Evolutionary conservation across 176 grass and related monocot genomes (phyloP).

Genomic region (Phoenix dactylifera): DNA sequence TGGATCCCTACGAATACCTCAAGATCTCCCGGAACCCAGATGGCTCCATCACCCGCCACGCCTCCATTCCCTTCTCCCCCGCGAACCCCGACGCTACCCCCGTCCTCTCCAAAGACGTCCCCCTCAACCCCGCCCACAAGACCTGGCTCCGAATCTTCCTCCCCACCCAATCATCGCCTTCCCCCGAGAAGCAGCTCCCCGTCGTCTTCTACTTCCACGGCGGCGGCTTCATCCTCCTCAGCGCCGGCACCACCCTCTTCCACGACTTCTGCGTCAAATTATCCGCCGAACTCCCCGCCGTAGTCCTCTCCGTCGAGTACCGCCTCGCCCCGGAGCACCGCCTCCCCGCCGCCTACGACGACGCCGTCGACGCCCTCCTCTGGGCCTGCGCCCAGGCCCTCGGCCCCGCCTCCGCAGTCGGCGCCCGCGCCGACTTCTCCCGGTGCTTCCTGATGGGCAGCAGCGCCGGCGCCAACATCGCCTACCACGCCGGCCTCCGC

Average conservation of each 20-base stretch:
- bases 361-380: slow-evolving; percentile 55
- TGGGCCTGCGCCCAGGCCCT: slow-evolving; percentile 24
- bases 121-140: slow-evolving; percentile 35
- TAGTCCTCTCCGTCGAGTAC: slow-evolving; percentile 64
- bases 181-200: slow-evolving; percentile 20
- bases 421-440: slow-evolving; percentile 23
- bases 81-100: slow-evolving; percentile 16
- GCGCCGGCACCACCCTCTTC: slow-evolving; percentile 45
- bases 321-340: slow-evolving; percentile 89
- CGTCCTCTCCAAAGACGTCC: slow-evolving; percentile 59
- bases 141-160: slow-evolving; percentile 76
- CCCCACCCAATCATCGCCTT: slow-evolving; percentile 7
- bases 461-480: slow-evolving; percentile 67
- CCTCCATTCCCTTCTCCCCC: slow-evolving; percentile 16
- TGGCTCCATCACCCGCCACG: slow-evolving; percentile 41
- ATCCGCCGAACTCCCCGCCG: slow-evolving; percentile 35
- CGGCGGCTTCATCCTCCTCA: slow-evolving; percentile 72
- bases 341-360: slow-evolving; percentile 67
- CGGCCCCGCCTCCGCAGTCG: slow-evolving; percentile 6
- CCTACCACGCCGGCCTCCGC: slow-evolving; percentile 52
- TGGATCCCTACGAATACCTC: slow-evolving; percentile 85
- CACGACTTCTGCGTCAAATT: slow-evolving; percentile 44
- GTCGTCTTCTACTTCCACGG: slow-evolving; percentile 68
- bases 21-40: slow-evolving; percentile 60
- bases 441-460: slow-evolving; percentile 69